Base-by-base conservation (phyloP, 2,329 filamentous ascomycete genomes). In the Hypoxylon sp. region DNA sequence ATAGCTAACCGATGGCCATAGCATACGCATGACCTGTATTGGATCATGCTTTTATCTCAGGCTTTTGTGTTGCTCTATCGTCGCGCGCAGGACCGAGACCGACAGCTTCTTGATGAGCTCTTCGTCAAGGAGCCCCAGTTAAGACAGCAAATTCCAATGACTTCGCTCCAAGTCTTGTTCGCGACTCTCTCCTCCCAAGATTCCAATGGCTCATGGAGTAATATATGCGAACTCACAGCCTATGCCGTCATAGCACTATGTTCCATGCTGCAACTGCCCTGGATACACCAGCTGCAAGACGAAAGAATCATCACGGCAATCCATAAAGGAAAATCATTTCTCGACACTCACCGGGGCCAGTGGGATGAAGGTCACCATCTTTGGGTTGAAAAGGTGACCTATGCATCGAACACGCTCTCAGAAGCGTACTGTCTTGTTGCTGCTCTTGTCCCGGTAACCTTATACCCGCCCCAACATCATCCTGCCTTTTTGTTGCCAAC, bases 301-400 rank as follows among this genome's bases (percentile, higher is more conserved):
- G n/a, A n/a, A n/a, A n/a, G n/a, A n/a, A n/a, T n/a, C n/a, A n/a
- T n/a, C n/a, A n/a, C n/a, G n/a, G n/a, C n/a, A n/a, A n/a, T n/a
- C n/a, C n/a, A n/a, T n/a, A n/a, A 6, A 4, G 46, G 4, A 17
- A 49, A 49, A 19, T 30, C 46, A 2, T 49, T 49, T 15, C 46
- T 49, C n/a, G n/a, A n/a, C n/a, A n/a, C n/a, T n/a, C n/a, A 49
- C 7, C 30, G 46, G 13, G 8, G 26, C 11, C 13, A 56, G 39
- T 62, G 52, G 59, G 17, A 7, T 1, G 26, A 15, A 17, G 55
- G 49, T 13, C 24, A 49, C n/a, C 7, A 51, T 17, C 15, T 59
- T 17, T 63, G 55, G 59, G 37, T 58, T 19, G 59, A 64, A 30
- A 64, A 64, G 19, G 47, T 57, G 13, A 64, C 61, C 2, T 64